These are phyloP conservation scores for Saturnispora bothae DNA, from an alignment of 805 yeast genomes.

Conservation along the genomic window DNA sequence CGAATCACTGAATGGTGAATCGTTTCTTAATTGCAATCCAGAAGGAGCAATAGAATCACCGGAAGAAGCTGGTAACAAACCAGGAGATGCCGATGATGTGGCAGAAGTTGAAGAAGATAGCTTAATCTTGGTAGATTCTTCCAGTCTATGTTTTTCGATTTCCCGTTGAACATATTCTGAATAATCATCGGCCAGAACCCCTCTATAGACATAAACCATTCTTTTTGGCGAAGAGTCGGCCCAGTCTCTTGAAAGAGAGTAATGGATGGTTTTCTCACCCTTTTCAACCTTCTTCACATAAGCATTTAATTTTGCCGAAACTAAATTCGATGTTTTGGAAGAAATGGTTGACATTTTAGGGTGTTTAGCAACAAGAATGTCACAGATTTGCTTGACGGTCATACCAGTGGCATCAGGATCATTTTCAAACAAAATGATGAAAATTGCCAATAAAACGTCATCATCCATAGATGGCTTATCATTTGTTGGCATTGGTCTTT, in stretches of 20 bases:
- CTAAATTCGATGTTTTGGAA: conserved; percentile 71
- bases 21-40: conserved; percentile 20
- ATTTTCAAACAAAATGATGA: conserved; percentile 55
- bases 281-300: conserved; percentile 74
- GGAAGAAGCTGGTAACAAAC: conserved; percentile 6
- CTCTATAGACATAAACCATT: conserved; percentile 82
- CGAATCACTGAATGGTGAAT: conserved; percentile 24
- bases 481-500: conserved; percentile 59
- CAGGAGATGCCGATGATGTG: conserved; percentile 1
- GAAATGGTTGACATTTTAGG: conserved; percentile 79
- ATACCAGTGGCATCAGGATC: conserved; percentile 66
- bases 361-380: conserved; percentile 58
- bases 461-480: conserved; percentile 55
- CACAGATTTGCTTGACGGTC: conserved; percentile 87
- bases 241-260: conserved; percentile 80
- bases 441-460: conserved; percentile 66
- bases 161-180: conserved; percentile 60
- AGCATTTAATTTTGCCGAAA: conserved; percentile 74
- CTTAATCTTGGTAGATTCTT: conserved; percentile 13
- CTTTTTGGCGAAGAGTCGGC: conserved; percentile 83
- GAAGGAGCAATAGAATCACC: conserved; percentile 17
- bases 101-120: conserved; percentile 8
- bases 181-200: conserved; percentile 65
- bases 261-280: conserved; percentile 62
- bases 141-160: conserved; percentile 40